Evolutionary conservation across 2,329 filamentous ascomycete genomes (phyloP).

Genomic region (Penicillium rolfsii): DNA sequence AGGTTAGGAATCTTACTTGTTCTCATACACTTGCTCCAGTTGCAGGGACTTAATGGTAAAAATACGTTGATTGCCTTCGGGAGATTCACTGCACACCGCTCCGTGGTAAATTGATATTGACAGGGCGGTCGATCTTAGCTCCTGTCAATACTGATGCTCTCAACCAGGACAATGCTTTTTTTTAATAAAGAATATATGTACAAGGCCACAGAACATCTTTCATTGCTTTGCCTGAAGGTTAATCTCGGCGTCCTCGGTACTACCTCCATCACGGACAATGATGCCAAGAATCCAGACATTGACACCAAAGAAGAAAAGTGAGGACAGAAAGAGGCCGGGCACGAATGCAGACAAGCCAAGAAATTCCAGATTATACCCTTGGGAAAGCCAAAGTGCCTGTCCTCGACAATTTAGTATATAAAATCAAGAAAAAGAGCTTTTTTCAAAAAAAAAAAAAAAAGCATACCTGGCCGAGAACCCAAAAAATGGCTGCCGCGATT

Average conservation of each 20-base stretch:
- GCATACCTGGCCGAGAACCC: constrained; percentile 71
- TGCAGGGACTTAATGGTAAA: too few species aligned
- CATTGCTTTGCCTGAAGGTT: neutral
- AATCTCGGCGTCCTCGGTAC: neutral
- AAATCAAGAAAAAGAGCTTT: neutral
- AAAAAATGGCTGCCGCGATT: constrained; percentile 66
- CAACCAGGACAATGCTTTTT: neutral
- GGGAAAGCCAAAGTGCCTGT: constrained; percentile 70
- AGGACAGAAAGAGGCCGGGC: constrained; percentile 77
- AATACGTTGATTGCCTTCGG: too few species aligned
- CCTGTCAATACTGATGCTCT: neutral
- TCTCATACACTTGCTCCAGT: too few species aligned
- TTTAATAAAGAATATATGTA: neutral
- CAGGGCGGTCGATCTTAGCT: neutral
- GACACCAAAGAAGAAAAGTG: constrained; percentile 77
- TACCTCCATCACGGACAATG: constrained; percentile 68
- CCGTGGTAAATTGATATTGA: too few species aligned
- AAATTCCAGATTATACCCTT: constrained; percentile 76
- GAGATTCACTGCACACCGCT: too few species aligned
- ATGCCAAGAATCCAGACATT: constrained; percentile 88
- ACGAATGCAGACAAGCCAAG: constrained; percentile 81
- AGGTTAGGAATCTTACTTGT: too few species aligned
- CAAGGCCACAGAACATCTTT: neutral
- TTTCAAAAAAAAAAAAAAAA: neutral
- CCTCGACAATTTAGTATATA: constrained; percentile 1